phyloP scores from a whole-genome alignment of 1,139 yeast species.

The Lodderomyces metapsilosis region DNA sequence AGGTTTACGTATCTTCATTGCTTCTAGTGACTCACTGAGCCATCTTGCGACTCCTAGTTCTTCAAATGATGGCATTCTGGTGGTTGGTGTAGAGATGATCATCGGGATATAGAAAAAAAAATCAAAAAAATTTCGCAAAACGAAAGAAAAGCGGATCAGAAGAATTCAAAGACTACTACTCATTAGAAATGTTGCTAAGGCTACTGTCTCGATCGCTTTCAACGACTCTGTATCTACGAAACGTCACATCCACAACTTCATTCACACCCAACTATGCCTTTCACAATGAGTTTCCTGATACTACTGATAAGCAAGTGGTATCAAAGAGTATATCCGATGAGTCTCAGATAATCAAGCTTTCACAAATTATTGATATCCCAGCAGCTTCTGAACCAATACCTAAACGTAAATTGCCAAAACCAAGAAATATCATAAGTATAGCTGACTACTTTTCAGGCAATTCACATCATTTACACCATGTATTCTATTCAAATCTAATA shows the following conservation, averaged over 20 bases:
- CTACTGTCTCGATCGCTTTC: background rate
- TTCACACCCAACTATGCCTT: slow-evolving; percentile 3
- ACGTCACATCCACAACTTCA: background rate
- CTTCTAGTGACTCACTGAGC: slow-evolving; percentile 75
- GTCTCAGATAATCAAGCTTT: slow-evolving; percentile 2
- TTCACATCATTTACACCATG: slow-evolving; percentile 42
- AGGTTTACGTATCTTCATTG: slow-evolving; percentile 83
- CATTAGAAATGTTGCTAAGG: too few species aligned
- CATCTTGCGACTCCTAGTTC: slow-evolving; percentile 79
- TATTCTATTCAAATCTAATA: slow-evolving; percentile 13
- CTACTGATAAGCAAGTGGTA: background rate
- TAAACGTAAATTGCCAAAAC: slow-evolving; percentile 2
- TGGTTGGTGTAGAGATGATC: slow-evolving; percentile 15
- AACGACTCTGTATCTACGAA: background rate
- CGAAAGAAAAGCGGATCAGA: too few species aligned
- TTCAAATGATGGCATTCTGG: too few species aligned
- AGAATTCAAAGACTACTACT: too few species aligned
- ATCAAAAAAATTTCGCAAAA: background rate
- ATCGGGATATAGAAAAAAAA: slow-evolving; percentile 2
- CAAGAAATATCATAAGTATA: slow-evolving; percentile 15
- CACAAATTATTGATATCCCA: slow-evolving; percentile 3
- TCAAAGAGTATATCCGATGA: background rate
- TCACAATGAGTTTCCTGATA: background rate
- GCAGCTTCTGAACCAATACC: too few species aligned
- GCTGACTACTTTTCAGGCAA: slow-evolving; percentile 45